These are phyloP conservation scores for Marsdenia floribunda DNA, from an alignment of 257 asterid genomes.

Conservation along the genomic window DNA sequence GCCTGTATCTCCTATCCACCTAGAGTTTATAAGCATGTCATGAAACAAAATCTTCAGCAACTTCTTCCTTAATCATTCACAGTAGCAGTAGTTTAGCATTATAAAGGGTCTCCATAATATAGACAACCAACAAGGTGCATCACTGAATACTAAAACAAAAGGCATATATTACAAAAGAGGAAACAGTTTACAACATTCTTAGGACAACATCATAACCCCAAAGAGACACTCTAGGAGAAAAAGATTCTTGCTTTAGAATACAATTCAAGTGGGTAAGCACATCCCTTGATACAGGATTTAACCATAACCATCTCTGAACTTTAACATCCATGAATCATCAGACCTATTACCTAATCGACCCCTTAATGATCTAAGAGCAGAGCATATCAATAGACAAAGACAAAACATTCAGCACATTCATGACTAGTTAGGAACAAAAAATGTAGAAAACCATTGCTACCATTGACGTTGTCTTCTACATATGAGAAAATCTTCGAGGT, in stretches of 20 bases:
- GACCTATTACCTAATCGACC: neutral
- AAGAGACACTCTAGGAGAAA: neutral
- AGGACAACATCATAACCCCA: neutral
- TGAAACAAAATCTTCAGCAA: conserved; percentile 6
- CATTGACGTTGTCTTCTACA: neutral
- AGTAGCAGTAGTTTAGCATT: neutral
- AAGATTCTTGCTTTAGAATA: neutral
- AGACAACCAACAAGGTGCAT: neutral
- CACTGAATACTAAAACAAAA: neutral
- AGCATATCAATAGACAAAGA: neutral
- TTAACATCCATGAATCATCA: neutral
- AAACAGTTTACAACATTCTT: neutral
- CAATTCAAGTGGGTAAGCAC: neutral
- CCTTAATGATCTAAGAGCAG: neutral
- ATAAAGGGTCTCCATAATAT: no score
- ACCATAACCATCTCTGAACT: neutral
- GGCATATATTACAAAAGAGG: neutral
- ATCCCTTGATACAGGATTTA: neutral
- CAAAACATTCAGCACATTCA: neutral
- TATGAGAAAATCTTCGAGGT: neutral
- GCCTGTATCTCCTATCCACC: conserved; percentile 67
- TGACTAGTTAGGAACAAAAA: neutral
- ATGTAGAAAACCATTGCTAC: neutral
- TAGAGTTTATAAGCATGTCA: conserved; percentile 15
- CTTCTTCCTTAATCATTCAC: neutral